phyloP scores from a whole-genome alignment of 1,284 basidiomycete species.

The Schizopora paradoxa region DNA sequence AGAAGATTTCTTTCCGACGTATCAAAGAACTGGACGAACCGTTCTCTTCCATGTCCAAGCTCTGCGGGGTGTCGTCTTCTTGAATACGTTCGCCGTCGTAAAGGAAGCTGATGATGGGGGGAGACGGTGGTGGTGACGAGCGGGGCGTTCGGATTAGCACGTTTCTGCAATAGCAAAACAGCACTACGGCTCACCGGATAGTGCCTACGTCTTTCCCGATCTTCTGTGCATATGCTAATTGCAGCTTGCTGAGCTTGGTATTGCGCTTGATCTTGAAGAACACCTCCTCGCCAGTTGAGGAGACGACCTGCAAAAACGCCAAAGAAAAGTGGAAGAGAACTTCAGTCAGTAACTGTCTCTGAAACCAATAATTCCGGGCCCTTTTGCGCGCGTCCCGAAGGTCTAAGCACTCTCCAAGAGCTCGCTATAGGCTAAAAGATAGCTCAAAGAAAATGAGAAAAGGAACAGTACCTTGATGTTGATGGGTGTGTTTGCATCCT shows the following conservation, averaged over 20 bases:
- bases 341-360: not conserved
- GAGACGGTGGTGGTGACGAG: too few species aligned
- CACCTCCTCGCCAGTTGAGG: slow-evolving; percentile 80
- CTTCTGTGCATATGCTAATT: slow-evolving; percentile 89
- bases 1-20: slow-evolving; percentile 6
- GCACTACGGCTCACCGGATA: slow-evolving; percentile 85
- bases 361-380: not conserved
- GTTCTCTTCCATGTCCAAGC: slow-evolving; percentile 83
- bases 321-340: not conserved
- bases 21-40: slow-evolving; percentile 34
- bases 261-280: slow-evolving; percentile 98
- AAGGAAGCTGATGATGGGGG: slow-evolving; percentile 55
- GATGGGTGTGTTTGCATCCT: slow-evolving; percentile 65
- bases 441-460: not conserved
- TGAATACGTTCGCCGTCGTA: slow-evolving; percentile 81
- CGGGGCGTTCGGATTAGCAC: not conserved
- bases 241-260: slow-evolving; percentile 90
- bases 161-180: not conserved
- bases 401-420: not conserved
- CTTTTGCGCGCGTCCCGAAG: not conserved
- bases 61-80: slow-evolving; percentile 81
- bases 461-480: slow-evolving; percentile 71
- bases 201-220: slow-evolving; percentile 85
- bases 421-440: not conserved
- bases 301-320: slow-evolving; percentile 52